Evolutionary conservation across 495 filamentous ascomycete species (phyloP), one percentile per base, ranked within the genome.

Genomic region (Penicillium canariense): DNA sequence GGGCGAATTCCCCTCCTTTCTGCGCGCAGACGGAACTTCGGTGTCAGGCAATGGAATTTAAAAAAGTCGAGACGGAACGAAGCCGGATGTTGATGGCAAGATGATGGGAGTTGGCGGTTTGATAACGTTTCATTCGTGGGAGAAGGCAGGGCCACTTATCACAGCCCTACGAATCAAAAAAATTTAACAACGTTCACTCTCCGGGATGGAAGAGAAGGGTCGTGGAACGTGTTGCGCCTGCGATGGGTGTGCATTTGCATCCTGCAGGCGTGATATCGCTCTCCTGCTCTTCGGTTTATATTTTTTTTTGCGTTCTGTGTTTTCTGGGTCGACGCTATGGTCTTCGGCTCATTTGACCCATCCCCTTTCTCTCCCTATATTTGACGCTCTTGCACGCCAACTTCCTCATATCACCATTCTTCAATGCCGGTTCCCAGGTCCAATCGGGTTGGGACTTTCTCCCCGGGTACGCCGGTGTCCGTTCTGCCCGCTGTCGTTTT

Each of bases 81-180:
- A 48, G 66, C 67, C 70, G 67, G 65, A 64, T 72, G 60, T 61
- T 66, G 59, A 56, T 59, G 71, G 67, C 68, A 32, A 73, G 52
- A 61, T 63, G 68, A 72, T 70, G 70, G 46, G 69, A 75, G 70
- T 74, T 76, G 64, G 67, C 65, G 67, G 73, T 70, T 76, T 73
- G 70, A 71, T 73, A 68, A 76, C 65, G 65, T 55, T 65, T 56
- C 65, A 63, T 73, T 76, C 67, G 66, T 72, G 73, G 71, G 71
- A 71, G 69, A 72, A 67, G 66, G 67, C 70, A 73, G 73, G 73
- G 73, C 68, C 71, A 61, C 23, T 45, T 52, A 55, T 54, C 54
- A 52, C 59, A 70, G 70, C 73, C 71, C 70, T 71, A 77, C 68
- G 73, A 74, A 75, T 73, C 54, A 68, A 68, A 65, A 71, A 71